Base-by-base conservation (phyloP, 495 filamentous ascomycete genomes). In the Penicillium cataractarum region DNA sequence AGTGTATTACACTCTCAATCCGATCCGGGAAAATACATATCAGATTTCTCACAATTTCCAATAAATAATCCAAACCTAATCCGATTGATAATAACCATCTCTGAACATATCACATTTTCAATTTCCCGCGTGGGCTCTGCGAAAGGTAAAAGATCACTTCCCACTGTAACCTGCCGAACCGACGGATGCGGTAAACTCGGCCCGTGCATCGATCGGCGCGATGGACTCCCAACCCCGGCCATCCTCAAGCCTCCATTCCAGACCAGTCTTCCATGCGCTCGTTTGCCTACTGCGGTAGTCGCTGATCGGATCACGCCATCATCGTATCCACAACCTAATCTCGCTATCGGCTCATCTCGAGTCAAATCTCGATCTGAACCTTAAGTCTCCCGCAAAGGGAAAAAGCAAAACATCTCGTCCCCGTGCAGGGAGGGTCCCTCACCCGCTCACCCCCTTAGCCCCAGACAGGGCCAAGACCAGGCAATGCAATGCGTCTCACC, bases 401-500 rank as follows among this genome's bases (percentile, higher is more conserved):
- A 59, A 63, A 63, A 55, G 4, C 33, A 56, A 26, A 56, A 42
- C 54, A 56, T 42, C 35, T 24, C 52, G 26, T 27, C 1, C 15
- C 15, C 13, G 15, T n/a, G 26, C 49, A 51, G 29, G n/a, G n/a
- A 24, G 19, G 40, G 6, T 44, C 0, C 19, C n/a, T 24, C 21
- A 6, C n/a, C n/a, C n/a, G n/a, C n/a, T n/a, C n/a, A 7, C 19
- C 8, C n/a, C 2, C n/a, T 22, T 24, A 7, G 42, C 42, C 7
- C 42, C 6, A 24, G 19, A 15, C 42, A 46, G 10, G 21, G 42
- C n/a, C 6, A 52, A 52, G 5, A 21, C 24, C 29, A 27, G 27
- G n/a, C 19, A n/a, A 31, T 32, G 50, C 55, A 56, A 67, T 67
- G 65, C 65, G 58, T 55, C 62, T 62, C 27, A 55, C 65, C 21